Evolutionary conservation across 441 rosid species (phyloP), one percentile per base, ranked within the genome.

Genomic region (Viola pubescens): DNA sequence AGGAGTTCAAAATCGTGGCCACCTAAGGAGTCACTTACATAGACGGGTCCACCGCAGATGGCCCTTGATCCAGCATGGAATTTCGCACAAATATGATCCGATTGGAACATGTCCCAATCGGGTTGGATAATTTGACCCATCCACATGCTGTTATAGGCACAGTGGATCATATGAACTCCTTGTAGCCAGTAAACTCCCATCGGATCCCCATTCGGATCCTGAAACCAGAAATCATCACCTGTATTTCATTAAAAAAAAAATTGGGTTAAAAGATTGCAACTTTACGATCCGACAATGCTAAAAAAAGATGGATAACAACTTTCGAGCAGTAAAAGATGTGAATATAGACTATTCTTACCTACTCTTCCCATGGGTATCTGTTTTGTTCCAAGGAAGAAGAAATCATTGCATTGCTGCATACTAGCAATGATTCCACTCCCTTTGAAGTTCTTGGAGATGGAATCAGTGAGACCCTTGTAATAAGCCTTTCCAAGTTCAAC

Each of bases 21-120:
- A 0, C 82, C 86, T 3, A 87, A 65, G 0, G 79, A 81, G 66
- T 89, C 95, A 42, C 88, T 89, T 4, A 89, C 74, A 58, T 89
- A 89, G 11, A 89, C 58, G 0, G 92, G 92, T n/a, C 97, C 97
- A 54, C 97, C 92, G 4, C 81, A 89, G 55, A 89, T 87, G 49
- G 92, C 90, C 61, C 92, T 70, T 6, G 89, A 83, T 1, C 87
- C 89, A 0, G 92, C 90, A 60, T 89, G 97, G 59, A 76, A 89
- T 64, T 89, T 75, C 16, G 97, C 95, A 51, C 90, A 83, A 50
- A 67, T 65, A 59, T 89, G 97, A 52, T 87, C 87, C 3, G 97
- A 87, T 52, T 85, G 95, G 73, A 89, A 89, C 95, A 89, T 87
- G 52, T 89, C 97, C 97, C 97, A 85, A 59, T 89, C 92, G 5